Conservation (phyloP, 768 basidiomycete species). For the Tephrocybe sp. region DNA sequence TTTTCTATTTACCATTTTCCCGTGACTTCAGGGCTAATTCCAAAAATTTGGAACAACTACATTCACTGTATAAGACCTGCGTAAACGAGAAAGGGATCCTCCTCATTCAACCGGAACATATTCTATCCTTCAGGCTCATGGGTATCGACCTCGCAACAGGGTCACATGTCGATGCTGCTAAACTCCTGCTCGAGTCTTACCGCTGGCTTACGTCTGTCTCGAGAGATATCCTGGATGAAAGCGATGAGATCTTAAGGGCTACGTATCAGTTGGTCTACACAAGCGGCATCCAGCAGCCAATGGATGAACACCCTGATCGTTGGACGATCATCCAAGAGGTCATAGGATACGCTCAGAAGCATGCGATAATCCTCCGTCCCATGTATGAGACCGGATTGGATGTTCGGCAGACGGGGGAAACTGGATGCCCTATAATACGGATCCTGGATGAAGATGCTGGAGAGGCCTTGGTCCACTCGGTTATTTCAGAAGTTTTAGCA, state of each 20-base stretch:
- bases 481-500: constrained; percentile 20
- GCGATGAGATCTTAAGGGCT: constrained; percentile 45
- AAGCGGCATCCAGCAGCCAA: constrained; percentile 29
- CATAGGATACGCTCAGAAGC: constrained; percentile 25
- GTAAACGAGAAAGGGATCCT: constrained; percentile 38
- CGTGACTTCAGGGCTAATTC: constrained; percentile 28
- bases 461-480: constrained; percentile 9
- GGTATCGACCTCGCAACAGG: constrained; percentile 31
- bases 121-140: constrained; percentile 51
- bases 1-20: constrained; percentile 51
- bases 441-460: constrained; percentile 17
- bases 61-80: constrained; percentile 35
- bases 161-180: constrained; percentile 7
- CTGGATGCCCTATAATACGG: constrained; percentile 13
- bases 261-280: constrained; percentile 50
- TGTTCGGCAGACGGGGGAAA: not conserved
- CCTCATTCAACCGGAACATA: constrained; percentile 50
- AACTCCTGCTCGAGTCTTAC: constrained; percentile 22
- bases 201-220: constrained; percentile 24
- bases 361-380: constrained; percentile 13
- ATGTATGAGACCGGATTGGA: constrained; percentile 21
- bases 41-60: constrained; percentile 21
- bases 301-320: constrained; percentile 40
- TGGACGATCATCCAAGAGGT: constrained; percentile 40
- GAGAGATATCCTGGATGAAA: constrained; percentile 43